Conservation (phyloP, 805 yeast genomes). For the Spathaspora sp. region DNA sequence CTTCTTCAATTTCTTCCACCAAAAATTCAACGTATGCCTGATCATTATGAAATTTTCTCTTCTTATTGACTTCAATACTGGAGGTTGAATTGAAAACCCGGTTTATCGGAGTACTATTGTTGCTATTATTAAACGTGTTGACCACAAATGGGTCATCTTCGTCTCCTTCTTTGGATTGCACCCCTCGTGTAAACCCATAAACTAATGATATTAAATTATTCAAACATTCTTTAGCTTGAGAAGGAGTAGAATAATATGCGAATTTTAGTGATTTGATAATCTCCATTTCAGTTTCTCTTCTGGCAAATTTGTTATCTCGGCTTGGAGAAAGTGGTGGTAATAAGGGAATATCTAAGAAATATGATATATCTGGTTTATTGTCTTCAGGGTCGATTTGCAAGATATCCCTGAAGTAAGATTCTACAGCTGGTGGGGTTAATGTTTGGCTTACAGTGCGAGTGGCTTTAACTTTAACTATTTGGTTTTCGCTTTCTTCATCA, state of each 20-base stretch:
- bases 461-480: neutral
- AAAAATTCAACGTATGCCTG: conserved; percentile 12
- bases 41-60: conserved; percentile 2
- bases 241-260: neutral
- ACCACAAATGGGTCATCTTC: neutral
- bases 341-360: conserved; percentile 20
- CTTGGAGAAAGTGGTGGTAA: conserved; percentile 29
- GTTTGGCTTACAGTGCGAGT: neutral
- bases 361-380: neutral
- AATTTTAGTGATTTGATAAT: conserved; percentile 17
- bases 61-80: neutral
- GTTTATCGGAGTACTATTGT: neutral
- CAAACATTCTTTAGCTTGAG: conserved; percentile 5
- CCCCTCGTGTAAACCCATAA: conserved; percentile 9
- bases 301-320: conserved; percentile 30
- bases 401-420: neutral
- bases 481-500: neutral
- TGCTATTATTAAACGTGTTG: neutral
- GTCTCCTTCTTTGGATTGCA: neutral
- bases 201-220: conserved; percentile 10
- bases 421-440: neutral
- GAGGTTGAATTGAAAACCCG: neutral
- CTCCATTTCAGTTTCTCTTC: conserved; percentile 32
- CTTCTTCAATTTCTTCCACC: conserved; percentile 8
- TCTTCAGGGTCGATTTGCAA: neutral